These are phyloP conservation scores for Capsicum pubescens DNA, from an alignment of 257 asterid genomes.

Conservation along the genomic window DNA sequence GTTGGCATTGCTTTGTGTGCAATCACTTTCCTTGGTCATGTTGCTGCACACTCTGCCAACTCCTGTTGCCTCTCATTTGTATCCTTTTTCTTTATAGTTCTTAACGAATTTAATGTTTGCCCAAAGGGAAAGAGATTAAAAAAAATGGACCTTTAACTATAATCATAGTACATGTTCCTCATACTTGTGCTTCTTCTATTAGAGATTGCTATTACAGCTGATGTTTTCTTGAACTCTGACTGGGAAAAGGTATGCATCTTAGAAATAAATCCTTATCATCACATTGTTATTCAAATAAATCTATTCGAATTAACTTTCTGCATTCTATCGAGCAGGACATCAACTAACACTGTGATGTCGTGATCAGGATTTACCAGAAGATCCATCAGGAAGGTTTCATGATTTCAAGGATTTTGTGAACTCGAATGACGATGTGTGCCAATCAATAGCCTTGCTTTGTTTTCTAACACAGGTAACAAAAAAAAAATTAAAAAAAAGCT, in stretches of 20 bases:
- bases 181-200: constrained; percentile 49
- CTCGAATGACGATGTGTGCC: constrained; percentile 43
- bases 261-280: not conserved
- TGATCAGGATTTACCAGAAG: constrained; percentile 46
- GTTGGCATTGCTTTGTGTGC: constrained; percentile 62
- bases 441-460: constrained; percentile 42
- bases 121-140: not conserved
- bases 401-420: constrained; percentile 49
- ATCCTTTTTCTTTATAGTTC: constrained; percentile 42
- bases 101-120: not conserved
- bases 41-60: constrained; percentile 57
- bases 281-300: not conserved
- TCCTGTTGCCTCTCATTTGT: constrained; percentile 51
- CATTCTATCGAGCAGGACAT: not conserved
- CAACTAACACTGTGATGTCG: not conserved
- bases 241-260: constrained; percentile 52
- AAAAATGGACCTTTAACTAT: constrained; percentile 46
- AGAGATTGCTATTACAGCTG: constrained; percentile 51
- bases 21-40: constrained; percentile 59
- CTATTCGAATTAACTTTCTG: not conserved
- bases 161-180: constrained; percentile 48
- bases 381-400: constrained; percentile 46
- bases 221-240: constrained; percentile 46
- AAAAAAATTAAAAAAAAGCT: not conserved
- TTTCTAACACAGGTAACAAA: constrained; percentile 54